Conservation (phyloP, 148 eudicot species). For the Hydrangea macrophylla region DNA sequence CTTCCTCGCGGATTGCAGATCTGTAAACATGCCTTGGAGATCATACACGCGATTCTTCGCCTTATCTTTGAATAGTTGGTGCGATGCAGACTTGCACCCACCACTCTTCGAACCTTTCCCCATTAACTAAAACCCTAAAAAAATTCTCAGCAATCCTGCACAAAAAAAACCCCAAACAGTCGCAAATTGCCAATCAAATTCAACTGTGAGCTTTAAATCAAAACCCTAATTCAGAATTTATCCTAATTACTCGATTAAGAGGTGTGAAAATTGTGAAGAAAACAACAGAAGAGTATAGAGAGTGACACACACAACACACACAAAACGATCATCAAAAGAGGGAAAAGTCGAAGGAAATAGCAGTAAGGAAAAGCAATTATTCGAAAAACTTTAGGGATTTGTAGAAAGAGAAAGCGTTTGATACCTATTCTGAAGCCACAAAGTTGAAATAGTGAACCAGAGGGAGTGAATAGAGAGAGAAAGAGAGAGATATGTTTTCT, state of each 20-base stretch:
- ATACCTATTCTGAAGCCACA: background rate
- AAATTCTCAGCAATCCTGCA: slow-evolving; percentile 14
- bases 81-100: slow-evolving; percentile 75
- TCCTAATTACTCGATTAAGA: background rate
- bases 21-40: slow-evolving; percentile 77
- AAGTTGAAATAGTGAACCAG: background rate
- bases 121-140: slow-evolving; percentile 41
- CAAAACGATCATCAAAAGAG: background rate
- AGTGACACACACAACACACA: too few species aligned
- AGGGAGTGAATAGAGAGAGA: background rate
- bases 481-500: background rate
- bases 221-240: slow-evolving; percentile 7
- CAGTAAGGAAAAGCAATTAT: background rate
- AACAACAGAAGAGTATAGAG: background rate
- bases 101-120: slow-evolving; percentile 72
- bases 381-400: background rate
- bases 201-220: background rate
- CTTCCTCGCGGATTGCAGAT: slow-evolving; percentile 82
- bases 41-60: slow-evolving; percentile 96
- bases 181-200: slow-evolving; percentile 5
- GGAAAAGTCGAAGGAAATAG: slow-evolving; percentile 7
- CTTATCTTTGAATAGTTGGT: slow-evolving; percentile 81
- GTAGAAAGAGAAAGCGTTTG: background rate
- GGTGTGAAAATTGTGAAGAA: background rate
- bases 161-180: slow-evolving; percentile 11